These are phyloP conservation scores for Silene coronaria DNA, from an alignment of 179 eudicot species.

Conservation along the genomic window DNA sequence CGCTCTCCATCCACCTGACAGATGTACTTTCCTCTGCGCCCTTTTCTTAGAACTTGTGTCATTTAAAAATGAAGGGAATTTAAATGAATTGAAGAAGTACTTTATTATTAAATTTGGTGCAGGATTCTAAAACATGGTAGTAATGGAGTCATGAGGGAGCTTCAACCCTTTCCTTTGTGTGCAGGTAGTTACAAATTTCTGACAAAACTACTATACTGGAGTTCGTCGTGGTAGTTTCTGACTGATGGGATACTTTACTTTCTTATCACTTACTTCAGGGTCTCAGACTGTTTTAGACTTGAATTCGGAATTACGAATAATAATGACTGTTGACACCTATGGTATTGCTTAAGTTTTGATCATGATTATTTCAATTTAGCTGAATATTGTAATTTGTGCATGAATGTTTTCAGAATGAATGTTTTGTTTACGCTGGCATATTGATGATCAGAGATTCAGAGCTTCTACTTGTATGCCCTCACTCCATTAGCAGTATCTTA, in stretches of 20 bases:
- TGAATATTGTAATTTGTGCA: neutral
- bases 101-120: neutral
- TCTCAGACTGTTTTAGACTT: neutral
- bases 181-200: neutral
- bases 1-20: too few relatives aligned
- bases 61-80: neutral
- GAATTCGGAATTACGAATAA: neutral
- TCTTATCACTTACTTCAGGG: neutral
- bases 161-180: neutral
- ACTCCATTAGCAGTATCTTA: neutral
- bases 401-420: neutral
- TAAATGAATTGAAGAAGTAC: neutral
- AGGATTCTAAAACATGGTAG: neutral
- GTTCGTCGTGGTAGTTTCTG: neutral
- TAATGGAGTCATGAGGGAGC: neutral
- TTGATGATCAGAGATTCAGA: neutral
- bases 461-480: too few relatives aligned
- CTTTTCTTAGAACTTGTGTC: neutral
- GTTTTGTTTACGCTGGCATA: neutral
- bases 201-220: neutral
- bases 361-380: neutral
- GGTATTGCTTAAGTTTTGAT: neutral
- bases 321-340: neutral
- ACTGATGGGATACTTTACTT: neutral
- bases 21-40: too few relatives aligned